phyloP scores from a whole-genome alignment of 495 filamentous ascomycete species.

The Polyplosphaeria fusca region DNA sequence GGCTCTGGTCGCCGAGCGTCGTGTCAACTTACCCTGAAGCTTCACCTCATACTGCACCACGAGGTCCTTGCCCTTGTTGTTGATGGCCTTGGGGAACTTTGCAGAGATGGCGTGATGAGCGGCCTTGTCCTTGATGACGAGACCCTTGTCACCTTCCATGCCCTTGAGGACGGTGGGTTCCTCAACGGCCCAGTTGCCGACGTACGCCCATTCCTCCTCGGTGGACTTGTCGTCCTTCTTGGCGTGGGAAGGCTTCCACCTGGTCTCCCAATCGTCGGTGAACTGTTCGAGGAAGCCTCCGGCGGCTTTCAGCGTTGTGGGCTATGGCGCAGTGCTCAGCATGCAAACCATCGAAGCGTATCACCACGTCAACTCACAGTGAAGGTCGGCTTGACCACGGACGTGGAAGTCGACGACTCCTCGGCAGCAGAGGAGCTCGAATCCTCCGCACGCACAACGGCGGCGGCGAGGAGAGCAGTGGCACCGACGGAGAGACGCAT shows the following conservation, averaged over 20 bases:
- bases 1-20: background rate
- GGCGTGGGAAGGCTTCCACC: constrained; percentile 92
- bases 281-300: constrained; percentile 99
- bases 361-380: constrained; percentile 21
- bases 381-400: constrained; percentile 61
- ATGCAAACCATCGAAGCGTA: background rate
- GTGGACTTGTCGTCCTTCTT: constrained; percentile 85
- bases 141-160: constrained; percentile 92
- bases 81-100: constrained; percentile 94
- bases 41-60: constrained; percentile 99
- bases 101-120: constrained; percentile 99
- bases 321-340: constrained; percentile 51
- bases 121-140: constrained; percentile 94
- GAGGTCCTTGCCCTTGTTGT: constrained; percentile 93
- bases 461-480: constrained; percentile 38
- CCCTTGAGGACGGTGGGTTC: constrained; percentile 90
- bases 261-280: constrained; percentile 84
- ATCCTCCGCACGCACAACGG: constrained; percentile 40
- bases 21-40: constrained; percentile 89
- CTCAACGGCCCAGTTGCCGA: constrained; percentile 95
- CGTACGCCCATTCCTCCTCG: constrained; percentile 96
- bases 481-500: constrained; percentile 43
- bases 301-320: constrained; percentile 79
- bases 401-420: constrained; percentile 55
- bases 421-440: constrained; percentile 35